phyloP scores from a whole-genome alignment of 768 basidiomycete species.

The Hebeloma cylindrosporum region DNA sequence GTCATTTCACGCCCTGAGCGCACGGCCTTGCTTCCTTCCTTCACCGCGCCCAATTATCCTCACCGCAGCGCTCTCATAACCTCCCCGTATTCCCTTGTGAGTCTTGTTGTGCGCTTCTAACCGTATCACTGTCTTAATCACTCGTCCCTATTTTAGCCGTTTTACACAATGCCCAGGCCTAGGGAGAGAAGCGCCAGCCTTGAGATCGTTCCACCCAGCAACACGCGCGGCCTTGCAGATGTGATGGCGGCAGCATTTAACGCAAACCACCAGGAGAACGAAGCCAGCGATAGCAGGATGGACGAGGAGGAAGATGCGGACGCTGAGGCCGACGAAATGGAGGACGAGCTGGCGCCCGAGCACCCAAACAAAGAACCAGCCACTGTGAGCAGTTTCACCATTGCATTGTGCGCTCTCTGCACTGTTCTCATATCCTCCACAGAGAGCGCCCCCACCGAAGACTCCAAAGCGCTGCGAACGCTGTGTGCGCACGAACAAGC shows the following conservation, averaged over 20 bases:
- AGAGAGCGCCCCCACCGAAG: conserved; percentile 12
- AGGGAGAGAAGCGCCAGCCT: conserved; percentile 36
- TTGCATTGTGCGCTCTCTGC: conserved; percentile 19
- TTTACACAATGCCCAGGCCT: conserved; percentile 32
- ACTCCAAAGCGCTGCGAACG: conserved; percentile 45
- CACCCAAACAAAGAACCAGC: conserved; percentile 11
- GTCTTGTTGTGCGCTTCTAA: not conserved
- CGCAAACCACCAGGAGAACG: conserved; percentile 24
- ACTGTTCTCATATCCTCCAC: not conserved
- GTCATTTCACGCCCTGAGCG: too few relatives aligned
- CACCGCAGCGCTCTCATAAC: too few relatives aligned
- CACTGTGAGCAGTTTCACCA: conserved; percentile 19
- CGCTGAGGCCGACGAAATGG: conserved; percentile 31
- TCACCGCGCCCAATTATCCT: too few relatives aligned
- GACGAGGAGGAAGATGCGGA: conserved; percentile 28
- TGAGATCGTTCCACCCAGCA: conserved; percentile 35
- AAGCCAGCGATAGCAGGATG: conserved; percentile 18
- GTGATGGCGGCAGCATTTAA: conserved; percentile 34
- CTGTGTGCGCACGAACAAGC: conserved; percentile 42
- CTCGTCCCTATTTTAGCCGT: conserved; percentile 6
- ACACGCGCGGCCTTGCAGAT: conserved; percentile 27
- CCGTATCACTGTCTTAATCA: too few relatives aligned
- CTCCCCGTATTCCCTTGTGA: too few relatives aligned
- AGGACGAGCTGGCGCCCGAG: conserved; percentile 24
- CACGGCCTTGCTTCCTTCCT: too few relatives aligned